phyloP scores from a whole-genome alignment of 768 basidiomycete species.

The Albatrellus ellisii region DNA sequence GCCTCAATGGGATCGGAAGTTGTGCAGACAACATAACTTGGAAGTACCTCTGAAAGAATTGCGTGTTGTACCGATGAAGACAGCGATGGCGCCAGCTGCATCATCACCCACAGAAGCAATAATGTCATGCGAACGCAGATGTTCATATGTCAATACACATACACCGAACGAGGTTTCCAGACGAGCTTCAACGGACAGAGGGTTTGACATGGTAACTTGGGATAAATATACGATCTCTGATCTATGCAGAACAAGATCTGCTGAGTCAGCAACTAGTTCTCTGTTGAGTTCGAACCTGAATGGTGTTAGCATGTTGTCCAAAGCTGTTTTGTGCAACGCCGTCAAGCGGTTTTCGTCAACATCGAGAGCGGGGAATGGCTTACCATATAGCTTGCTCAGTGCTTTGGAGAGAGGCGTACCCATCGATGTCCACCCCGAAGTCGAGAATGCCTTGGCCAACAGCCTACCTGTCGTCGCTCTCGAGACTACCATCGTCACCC shows the following conservation, averaged over 20 bases:
- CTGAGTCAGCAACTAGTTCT: too few species aligned
- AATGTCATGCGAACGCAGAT: constrained; percentile 44
- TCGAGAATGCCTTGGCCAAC: constrained; percentile 61
- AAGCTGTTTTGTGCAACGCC: neutral
- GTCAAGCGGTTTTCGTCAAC: constrained; percentile 5
- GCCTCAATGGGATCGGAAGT: neutral
- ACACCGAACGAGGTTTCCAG: constrained; percentile 31
- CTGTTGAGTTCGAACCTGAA: too few species aligned
- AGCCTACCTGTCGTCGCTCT: constrained; percentile 73
- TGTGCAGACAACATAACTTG: neutral
- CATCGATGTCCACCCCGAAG: constrained; percentile 72
- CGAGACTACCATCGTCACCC: constrained; percentile 85
- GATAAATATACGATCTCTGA: too few species aligned
- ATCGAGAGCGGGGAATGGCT: neutral
- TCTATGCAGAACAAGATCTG: too few species aligned
- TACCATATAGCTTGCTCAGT: constrained; percentile 14
- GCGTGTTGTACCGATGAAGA: constrained; percentile 79
- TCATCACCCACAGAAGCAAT: constrained; percentile 50
- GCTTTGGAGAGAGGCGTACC: constrained; percentile 16
- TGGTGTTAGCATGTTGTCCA: too few species aligned
- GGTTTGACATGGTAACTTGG: constrained; percentile 4
- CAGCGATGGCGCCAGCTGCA: constrained; percentile 55
- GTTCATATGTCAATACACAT: constrained; percentile 44
- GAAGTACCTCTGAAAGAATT: constrained; percentile 68
- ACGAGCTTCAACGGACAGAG: constrained; percentile 29